Evolutionary conservation across 2,329 filamentous ascomycete genomes (phyloP), one percentile per base, ranked within the genome.

Genomic region (Colletotrichum phormii): DNA sequence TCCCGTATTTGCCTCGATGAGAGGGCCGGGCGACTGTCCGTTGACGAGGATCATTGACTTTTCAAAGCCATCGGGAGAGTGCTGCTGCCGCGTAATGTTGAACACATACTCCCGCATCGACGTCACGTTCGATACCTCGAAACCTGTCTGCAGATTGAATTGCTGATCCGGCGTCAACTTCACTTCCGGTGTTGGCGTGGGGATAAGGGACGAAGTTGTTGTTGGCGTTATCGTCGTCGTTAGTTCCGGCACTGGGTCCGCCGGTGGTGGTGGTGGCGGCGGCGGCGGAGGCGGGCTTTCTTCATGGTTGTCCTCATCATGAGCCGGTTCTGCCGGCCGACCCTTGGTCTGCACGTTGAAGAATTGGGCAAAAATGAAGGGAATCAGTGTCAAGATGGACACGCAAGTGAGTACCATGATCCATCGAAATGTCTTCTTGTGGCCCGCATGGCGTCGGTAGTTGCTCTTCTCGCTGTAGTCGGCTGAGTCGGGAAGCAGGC

Each of bases 1-100:
- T 11, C 85, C 85, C 2, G 78, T 79, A 72, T 83, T 83, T 8
- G 83, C 85, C 61, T 72, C 86, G 65, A 95, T 89, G 18, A 87
- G 84, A 0, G 93, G 93, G 0, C 91, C 93, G 1, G 93, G 93
- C 72, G 89, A 92, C 58, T 89, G 86, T 7, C 88, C 89, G 78
- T 93, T 92, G 78, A 93, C 84, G 33, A 93, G 84, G 73, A 95
- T 87, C 9, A 85, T 86, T 3, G 82, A 74, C 73, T 80, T 84
- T 69, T 86, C 78, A 64, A 89, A 88, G 24, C 90, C 90, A 77
- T 92, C 90, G 0, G 89, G 89, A 0, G 86, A 35, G 67, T 89
- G 85, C 42, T 80, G 78, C 2, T 83, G 86, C 18, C 88, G 84
- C 67, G 83, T 86, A 71, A 90, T 80, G 11, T 84, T 86, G 72